Evolutionary conservation across 129 eudicot species (phyloP).

Genomic region (Flaveria bidentis): DNA sequence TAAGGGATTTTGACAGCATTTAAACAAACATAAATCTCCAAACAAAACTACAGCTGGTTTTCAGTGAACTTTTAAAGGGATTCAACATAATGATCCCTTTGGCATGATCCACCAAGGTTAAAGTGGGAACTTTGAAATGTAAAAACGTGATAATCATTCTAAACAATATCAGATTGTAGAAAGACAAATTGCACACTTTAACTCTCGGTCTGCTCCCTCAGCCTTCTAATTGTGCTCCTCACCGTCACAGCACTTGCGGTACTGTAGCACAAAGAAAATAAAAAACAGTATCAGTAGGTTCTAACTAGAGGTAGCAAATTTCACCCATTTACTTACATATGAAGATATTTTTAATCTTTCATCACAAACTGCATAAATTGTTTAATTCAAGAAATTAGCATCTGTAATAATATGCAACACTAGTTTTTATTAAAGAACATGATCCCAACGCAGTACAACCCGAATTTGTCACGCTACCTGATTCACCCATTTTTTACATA

Average conservation of each 20-base stretch:
- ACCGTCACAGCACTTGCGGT: slow-evolving; percentile 97
- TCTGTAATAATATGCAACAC: no score
- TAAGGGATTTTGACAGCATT: no score
- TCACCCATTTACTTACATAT: not conserved
- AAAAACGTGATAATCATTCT: not conserved
- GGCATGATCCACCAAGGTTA: slow-evolving; percentile 4
- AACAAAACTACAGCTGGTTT: slow-evolving; percentile 1
- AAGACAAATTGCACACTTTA: slow-evolving; percentile 15
- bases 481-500: not conserved
- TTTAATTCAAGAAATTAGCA: no score
- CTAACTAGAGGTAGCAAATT: not conserved
- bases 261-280: slow-evolving; percentile 36
- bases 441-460: not conserved
- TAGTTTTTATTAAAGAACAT: no score
- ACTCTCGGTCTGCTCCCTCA: slow-evolving; percentile 96
- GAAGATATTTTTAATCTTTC: not conserved
- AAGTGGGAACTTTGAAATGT: slow-evolving; percentile 6
- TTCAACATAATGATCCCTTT: slow-evolving; percentile 20
- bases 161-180: not conserved
- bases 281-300: not conserved
- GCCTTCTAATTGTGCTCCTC: slow-evolving; percentile 82
- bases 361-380: no score
- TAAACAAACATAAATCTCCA: not conserved
- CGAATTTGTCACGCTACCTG: not conserved
- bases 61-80: not conserved